Evolutionary conservation across 1,284 basidiomycete species (phyloP), one percentile per base, ranked within the genome.

Genomic region (Wallemia hederae): DNA sequence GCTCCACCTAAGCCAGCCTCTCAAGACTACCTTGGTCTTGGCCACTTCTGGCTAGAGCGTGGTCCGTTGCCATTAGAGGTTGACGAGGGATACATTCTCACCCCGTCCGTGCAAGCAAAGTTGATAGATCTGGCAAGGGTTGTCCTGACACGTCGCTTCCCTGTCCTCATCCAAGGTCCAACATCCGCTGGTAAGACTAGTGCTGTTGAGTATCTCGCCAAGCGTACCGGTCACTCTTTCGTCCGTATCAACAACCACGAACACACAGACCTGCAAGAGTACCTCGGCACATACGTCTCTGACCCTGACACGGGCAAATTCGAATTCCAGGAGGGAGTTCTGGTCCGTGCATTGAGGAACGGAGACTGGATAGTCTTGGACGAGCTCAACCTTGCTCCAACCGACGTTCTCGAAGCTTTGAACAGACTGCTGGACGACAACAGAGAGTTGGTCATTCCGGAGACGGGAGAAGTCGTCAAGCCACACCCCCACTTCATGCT

Each of bases 191-290:
- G 94, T 49, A 98, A 98, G 74, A 99, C 94, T 1, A 92, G 87
- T 68, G 86, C 94, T 0, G 82, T 98, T 62, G 91, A 97, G 72
- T 97, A 94, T 70, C 79, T 99, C 24, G 92, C 94, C 1, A 80
- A 80, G 62, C 78, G 85, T 62, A 97, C 92, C 0, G 92, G 94
- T 0, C 94, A 99, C 73, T 79, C 80, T 27, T 98, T 98, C 69
- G 82, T 99, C 27, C 85, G 94, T 33, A 97, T 98, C 77, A 98
- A 99, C 74, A 98, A 99, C 67, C 94, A 99, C 73, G 94, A 99
- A 67, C 94, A 98, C 69, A 99, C 94, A 2, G 94, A 99, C 70
- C 91, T 92, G 59, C 94, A 99, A 68, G 94, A 99, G 69, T 99
- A 99, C 68, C 77, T 98, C 59, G 94, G 94, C 3, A 91, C 90